phyloP scores from a whole-genome alignment of 345 rosid species.

The Citrus trifoliata region DNA sequence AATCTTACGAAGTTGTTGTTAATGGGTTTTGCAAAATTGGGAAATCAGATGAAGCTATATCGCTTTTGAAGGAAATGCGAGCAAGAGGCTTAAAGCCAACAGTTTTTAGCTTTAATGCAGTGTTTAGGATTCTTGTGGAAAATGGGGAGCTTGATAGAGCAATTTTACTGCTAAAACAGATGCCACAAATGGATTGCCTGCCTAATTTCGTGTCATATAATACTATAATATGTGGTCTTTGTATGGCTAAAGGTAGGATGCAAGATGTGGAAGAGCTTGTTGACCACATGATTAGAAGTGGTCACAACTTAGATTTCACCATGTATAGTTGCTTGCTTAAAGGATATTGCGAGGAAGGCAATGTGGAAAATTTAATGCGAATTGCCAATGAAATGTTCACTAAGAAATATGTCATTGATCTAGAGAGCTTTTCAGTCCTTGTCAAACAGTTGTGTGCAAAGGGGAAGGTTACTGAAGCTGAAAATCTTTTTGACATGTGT shows the following conservation, averaged over 20 bases:
- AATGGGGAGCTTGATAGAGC: constrained; percentile 25
- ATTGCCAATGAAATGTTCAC: constrained; percentile 22
- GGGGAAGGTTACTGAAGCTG: constrained; percentile 15
- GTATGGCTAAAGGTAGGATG: constrained; percentile 28
- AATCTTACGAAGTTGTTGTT: constrained; percentile 24
- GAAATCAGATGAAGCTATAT: constrained; percentile 22
- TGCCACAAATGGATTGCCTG: constrained; percentile 23
- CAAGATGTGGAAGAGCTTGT: constrained; percentile 24
- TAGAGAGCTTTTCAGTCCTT: constrained; percentile 26
- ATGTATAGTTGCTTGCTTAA: constrained; percentile 25
- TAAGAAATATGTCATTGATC: constrained; percentile 16
- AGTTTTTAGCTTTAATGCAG: constrained; percentile 27
- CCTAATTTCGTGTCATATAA: constrained; percentile 30
- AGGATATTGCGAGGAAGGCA: constrained; percentile 26
- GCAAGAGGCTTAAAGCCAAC: constrained; percentile 15
- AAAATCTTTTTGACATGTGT: constrained; percentile 22
- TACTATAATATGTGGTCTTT: constrained; percentile 28
- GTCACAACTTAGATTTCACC: constrained; percentile 20
- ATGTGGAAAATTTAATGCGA: constrained; percentile 19
- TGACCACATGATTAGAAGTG: constrained; percentile 21
- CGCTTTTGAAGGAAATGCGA: constrained; percentile 28
- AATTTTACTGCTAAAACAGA: constrained; percentile 24
- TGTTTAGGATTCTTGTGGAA: constrained; percentile 27
- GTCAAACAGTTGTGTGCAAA: constrained; percentile 20
- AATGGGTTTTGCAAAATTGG: constrained; percentile 33